Conservation (phyloP, 768 basidiomycete species). For the Heimioporus sp. region DNA sequence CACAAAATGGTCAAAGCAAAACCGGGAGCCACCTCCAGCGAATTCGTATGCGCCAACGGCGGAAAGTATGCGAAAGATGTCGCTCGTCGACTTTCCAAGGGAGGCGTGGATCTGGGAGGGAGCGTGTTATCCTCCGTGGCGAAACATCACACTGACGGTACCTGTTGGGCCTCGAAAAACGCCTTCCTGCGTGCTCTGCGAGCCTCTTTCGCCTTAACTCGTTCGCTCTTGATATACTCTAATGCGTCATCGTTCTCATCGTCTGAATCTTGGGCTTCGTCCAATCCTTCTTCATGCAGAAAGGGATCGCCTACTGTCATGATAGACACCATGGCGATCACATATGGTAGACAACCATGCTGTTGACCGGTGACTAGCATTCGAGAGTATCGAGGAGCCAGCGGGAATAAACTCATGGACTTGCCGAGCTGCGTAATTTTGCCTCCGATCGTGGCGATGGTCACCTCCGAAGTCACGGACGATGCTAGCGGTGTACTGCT, state of each 20-base stretch:
- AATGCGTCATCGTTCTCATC: slow-evolving; percentile 39
- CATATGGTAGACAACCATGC: slow-evolving; percentile 88
- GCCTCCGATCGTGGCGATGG: slow-evolving; percentile 40
- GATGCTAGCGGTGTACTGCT: slow-evolving; percentile 32
- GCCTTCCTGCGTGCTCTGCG: slow-evolving; percentile 64
- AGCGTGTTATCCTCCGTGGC: neutral
- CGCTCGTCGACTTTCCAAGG: slow-evolving; percentile 78
- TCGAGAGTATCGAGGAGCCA: slow-evolving; percentile 92
- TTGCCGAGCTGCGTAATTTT: slow-evolving; percentile 89
- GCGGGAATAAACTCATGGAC: slow-evolving; percentile 90
- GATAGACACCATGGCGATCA: slow-evolving; percentile 87
- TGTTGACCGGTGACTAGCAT: slow-evolving; percentile 88
- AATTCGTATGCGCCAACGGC: slow-evolving; percentile 98
- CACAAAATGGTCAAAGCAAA: slow-evolving; percentile 90
- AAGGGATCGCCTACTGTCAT: slow-evolving; percentile 96
- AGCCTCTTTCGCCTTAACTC: slow-evolving; percentile 51
- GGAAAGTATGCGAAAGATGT: slow-evolving; percentile 83
- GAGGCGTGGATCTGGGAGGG: slow-evolving; percentile 64
- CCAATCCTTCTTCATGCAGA: slow-evolving; percentile 73
- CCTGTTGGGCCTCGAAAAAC: slow-evolving; percentile 83
- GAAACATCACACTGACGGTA: slow-evolving; percentile 31
- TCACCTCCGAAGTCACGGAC: slow-evolving; percentile 10
- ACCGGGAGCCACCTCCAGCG: slow-evolving; percentile 73
- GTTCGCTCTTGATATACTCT: slow-evolving; percentile 45
- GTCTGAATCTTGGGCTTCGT: slow-evolving; percentile 39